These are phyloP conservation scores for Saururus chinensis DNA, from an alignment of 164 flowering plant species.

Conservation along the genomic window DNA sequence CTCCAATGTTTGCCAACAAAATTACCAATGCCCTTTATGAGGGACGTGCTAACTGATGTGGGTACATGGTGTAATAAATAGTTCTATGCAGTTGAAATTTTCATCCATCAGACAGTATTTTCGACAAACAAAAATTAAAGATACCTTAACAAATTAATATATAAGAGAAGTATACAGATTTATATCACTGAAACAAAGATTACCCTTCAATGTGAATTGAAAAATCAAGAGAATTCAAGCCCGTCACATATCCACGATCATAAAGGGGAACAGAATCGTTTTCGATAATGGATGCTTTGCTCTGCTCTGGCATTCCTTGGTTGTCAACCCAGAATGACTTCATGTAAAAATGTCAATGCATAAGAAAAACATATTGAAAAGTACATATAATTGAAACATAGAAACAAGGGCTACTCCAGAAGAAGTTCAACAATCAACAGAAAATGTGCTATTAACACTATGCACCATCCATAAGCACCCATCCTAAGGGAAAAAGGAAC, in stretches of 20 bases:
- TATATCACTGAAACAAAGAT: constrained; percentile 1
- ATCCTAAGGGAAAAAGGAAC: too few relatives aligned
- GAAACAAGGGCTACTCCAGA: neutral
- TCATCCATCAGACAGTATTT: neutral
- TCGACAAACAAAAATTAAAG: neutral
- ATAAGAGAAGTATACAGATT: neutral
- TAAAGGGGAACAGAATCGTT: constrained; percentile 55
- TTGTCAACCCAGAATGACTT: constrained; percentile 90
- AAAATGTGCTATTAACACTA: neutral
- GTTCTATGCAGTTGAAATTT: neutral
- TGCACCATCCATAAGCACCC: too few relatives aligned
- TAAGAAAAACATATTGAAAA: neutral
- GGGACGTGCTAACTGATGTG: neutral
- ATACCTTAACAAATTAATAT: neutral
- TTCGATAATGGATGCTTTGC: constrained; percentile 31
- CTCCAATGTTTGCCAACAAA: neutral
- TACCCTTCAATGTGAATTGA: constrained; percentile 52
- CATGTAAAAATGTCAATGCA: constrained; percentile 10
- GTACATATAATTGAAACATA: neutral
- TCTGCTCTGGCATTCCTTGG: constrained; percentile 30
- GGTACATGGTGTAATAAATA: neutral
- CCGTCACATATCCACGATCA: constrained; percentile 78
- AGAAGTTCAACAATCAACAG: neutral
- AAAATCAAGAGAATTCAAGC: constrained; percentile 50
- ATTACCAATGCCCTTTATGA: neutral